These are phyloP conservation scores for Coprinopsis cinerea DNA, from an alignment of 768 basidiomycete genomes.

Conservation along the genomic window DNA sequence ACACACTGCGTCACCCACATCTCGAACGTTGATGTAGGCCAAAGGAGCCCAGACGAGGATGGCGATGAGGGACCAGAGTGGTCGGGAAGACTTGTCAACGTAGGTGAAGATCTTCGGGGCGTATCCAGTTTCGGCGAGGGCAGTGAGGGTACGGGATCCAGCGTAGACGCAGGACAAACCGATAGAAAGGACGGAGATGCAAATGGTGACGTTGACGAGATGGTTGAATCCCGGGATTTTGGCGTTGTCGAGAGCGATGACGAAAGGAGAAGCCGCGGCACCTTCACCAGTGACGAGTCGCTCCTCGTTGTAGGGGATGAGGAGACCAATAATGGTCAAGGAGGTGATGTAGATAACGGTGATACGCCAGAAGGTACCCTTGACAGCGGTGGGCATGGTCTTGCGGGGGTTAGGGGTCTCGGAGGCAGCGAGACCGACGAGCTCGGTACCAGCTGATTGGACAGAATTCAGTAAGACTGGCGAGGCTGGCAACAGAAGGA, in stretches of 20 bases:
- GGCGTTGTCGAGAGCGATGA: conserved; percentile 36
- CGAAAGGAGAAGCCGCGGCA: conserved; percentile 40
- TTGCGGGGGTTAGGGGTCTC: conserved; percentile 41
- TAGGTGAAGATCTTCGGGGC: conserved; percentile 39
- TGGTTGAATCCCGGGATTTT: conserved; percentile 37
- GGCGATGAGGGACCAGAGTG: conserved; percentile 34
- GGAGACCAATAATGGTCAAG: conserved; percentile 37
- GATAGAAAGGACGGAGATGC: conserved; percentile 41
- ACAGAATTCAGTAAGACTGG: background rate
- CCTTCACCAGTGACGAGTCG: conserved; percentile 33
- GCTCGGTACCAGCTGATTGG: conserved; percentile 37
- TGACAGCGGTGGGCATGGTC: conserved; percentile 39
- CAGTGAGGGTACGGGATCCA: conserved; percentile 39
- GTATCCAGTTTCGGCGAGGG: conserved; percentile 42
- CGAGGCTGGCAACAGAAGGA: background rate
- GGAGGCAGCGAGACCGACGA: conserved; percentile 40
- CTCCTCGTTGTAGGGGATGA: conserved; percentile 31
- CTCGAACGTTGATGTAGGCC: conserved; percentile 33
- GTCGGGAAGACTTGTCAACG: conserved; percentile 43
- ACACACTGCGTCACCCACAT: conserved; percentile 34
- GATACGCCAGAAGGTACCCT: conserved; percentile 45
- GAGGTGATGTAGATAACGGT: conserved; percentile 41
- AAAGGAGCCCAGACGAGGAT: conserved; percentile 33
- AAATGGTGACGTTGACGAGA: conserved; percentile 39
- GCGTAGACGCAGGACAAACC: conserved; percentile 42